These are phyloP conservation scores for Schrenkiella parvula DNA, from an alignment of 345 rosid species.

Conservation along the genomic window DNA sequence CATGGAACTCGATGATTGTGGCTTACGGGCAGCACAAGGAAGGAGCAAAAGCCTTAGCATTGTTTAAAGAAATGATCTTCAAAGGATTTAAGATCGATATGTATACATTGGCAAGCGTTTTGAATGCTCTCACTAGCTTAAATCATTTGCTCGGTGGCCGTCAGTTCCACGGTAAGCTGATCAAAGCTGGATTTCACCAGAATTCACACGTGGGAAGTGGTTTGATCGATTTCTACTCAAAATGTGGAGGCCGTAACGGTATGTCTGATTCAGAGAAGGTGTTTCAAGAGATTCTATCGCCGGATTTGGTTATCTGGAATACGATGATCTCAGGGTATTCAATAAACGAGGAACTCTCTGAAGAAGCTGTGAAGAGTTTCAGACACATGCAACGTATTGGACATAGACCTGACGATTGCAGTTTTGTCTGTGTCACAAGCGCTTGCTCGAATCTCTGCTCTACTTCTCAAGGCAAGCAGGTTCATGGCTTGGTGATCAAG, in stretches of 20 bases:
- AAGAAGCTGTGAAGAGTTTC: constrained; percentile 67
- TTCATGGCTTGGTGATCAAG: constrained; percentile 69
- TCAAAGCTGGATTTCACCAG: constrained; percentile 66
- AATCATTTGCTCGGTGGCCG: constrained; percentile 58
- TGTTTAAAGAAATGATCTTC: constrained; percentile 63
- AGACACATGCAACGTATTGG: constrained; percentile 57
- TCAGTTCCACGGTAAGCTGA: constrained; percentile 68
- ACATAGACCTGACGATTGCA: constrained; percentile 77
- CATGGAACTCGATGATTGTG: constrained; percentile 96
- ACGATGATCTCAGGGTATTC: constrained; percentile 89
- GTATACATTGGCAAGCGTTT: constrained; percentile 77
- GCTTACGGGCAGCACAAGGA: constrained; percentile 77
- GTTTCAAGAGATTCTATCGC: constrained; percentile 55
- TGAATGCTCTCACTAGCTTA: constrained; percentile 64
- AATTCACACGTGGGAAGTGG: constrained; percentile 85
- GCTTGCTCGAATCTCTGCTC: constrained; percentile 76
- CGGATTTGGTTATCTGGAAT: constrained; percentile 88
- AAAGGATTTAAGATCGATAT: constrained; percentile 58
- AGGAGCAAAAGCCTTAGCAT: constrained; percentile 56
- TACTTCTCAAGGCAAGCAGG: constrained; percentile 74
- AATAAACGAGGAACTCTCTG: constrained; percentile 53
- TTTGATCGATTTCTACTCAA: constrained; percentile 80
- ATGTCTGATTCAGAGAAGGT: constrained; percentile 58
- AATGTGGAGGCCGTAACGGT: constrained; percentile 48
- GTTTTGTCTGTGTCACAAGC: constrained; percentile 71